phyloP scores from a whole-genome alignment of 352 stramenopile species.

The Pythium dissimile region DNA sequence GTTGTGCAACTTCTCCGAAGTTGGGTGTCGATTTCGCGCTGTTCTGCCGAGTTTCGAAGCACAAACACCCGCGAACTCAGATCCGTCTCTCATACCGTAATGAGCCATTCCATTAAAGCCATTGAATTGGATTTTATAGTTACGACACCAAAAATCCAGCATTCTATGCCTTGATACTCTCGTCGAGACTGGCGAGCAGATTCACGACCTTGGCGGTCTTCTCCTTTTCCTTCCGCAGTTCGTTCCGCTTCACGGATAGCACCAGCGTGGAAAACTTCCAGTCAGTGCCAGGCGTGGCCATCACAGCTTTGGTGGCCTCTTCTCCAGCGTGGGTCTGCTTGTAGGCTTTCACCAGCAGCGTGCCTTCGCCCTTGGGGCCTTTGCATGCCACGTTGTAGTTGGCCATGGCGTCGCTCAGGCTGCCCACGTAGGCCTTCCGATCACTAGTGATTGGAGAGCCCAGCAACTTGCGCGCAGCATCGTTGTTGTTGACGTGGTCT shows the following conservation, averaged over 20 bases:
- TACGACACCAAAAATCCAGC: no score
- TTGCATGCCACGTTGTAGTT: constrained; percentile 73
- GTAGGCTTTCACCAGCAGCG: constrained; percentile 71
- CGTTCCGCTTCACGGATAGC: constrained; percentile 55
- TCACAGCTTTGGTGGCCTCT: constrained; percentile 12
- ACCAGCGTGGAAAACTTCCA: constrained; percentile 79
- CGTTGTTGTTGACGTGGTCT: constrained; percentile 72
- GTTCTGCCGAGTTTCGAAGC: neutral
- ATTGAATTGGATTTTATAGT: no score
- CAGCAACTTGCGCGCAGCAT: constrained; percentile 49
- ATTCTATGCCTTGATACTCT: neutral
- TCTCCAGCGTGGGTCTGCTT: constrained; percentile 36
- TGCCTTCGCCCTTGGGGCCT: constrained; percentile 64
- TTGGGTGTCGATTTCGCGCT: neutral
- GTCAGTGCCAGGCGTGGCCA: constrained; percentile 59
- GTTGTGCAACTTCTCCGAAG: no score
- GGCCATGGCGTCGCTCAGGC: constrained; percentile 48
- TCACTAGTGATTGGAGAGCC: constrained; percentile 74
- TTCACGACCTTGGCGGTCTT: constrained; percentile 72
- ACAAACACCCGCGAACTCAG: neutral
- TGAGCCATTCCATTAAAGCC: neutral
- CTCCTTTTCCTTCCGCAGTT: constrained; percentile 44
- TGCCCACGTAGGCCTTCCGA: constrained; percentile 58
- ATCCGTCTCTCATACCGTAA: neutral
- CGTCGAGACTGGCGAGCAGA: constrained; percentile 25